Evolutionary conservation across 192 early-diverging fungal genomes (phyloP).

Genomic region (Coemansia sp.): DNA sequence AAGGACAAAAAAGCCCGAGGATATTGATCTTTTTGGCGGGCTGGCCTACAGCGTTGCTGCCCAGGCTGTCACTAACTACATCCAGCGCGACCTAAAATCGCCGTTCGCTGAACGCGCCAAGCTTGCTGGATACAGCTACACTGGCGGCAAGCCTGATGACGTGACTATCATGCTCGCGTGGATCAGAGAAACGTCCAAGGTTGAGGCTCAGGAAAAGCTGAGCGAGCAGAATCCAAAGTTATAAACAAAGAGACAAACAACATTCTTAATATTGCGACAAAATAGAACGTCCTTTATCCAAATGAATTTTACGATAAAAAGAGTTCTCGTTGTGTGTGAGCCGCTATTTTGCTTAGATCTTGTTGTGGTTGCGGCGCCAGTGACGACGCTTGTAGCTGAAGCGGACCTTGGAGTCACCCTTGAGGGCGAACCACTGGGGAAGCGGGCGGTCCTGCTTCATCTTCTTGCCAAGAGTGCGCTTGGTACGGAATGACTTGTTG

Average conservation of each 20-base stretch:
- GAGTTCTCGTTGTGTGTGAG: too few species aligned
- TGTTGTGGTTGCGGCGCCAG: slow-evolving; percentile 99
- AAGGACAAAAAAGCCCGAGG: not conserved
- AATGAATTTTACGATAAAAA: not conserved
- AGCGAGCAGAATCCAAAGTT: slow-evolving; percentile 29
- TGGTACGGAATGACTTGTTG: slow-evolving; percentile 96
- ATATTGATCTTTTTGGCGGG: slow-evolving; percentile 45
- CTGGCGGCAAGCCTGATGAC: slow-evolving; percentile 55
- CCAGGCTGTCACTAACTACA: slow-evolving; percentile 50
- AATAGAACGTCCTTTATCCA: slow-evolving; percentile 2
- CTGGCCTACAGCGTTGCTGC: slow-evolving; percentile 49
- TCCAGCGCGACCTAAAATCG: slow-evolving; percentile 47
- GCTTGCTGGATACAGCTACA: slow-evolving; percentile 39
- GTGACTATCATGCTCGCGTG: slow-evolving; percentile 54
- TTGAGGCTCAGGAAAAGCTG: slow-evolving; percentile 20
- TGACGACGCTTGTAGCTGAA: slow-evolving; percentile 99
- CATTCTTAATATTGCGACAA: slow-evolving; percentile 1
- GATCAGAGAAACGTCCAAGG: slow-evolving; percentile 36
- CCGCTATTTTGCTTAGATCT: slow-evolving; percentile 85
- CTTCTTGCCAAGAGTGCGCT: slow-evolving; percentile 99
- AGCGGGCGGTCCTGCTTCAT: slow-evolving; percentile 98
- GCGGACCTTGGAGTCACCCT: slow-evolving; percentile 92
- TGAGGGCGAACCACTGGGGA: slow-evolving; percentile 96
- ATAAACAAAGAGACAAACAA: slow-evolving; percentile 7
- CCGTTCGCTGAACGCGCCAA: slow-evolving; percentile 56